phyloP scores from a whole-genome alignment of 2,329 filamentous ascomycete genomes.

The Davidsoniella neocaledoniae region DNA sequence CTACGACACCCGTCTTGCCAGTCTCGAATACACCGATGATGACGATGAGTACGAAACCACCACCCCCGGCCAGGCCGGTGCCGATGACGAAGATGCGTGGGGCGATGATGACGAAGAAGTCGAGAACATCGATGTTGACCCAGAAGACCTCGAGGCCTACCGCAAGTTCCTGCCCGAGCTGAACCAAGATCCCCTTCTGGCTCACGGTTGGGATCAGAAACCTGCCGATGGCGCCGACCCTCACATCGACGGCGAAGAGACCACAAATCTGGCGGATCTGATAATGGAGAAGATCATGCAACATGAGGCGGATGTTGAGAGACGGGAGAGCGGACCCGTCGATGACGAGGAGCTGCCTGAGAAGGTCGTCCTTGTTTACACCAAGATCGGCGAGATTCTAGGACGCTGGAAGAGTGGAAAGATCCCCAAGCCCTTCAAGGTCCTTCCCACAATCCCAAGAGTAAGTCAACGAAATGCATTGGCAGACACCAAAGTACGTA shows the following conservation, averaged over 20 bases:
- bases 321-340: slow-evolving; percentile 30
- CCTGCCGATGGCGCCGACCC: slow-evolving; percentile 25
- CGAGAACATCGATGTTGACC: slow-evolving; percentile 66
- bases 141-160: slow-evolving; percentile 76
- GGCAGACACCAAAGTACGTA: neutral
- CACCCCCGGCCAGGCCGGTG: neutral
- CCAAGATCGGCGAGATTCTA: slow-evolving; percentile 34
- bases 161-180: slow-evolving; percentile 70
- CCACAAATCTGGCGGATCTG: slow-evolving; percentile 75
- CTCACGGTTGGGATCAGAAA: slow-evolving; percentile 41
- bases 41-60: slow-evolving; percentile 23
- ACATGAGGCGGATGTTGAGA: slow-evolving; percentile 55
- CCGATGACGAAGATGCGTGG: slow-evolving; percentile 46
- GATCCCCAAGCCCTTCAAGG: slow-evolving; percentile 93
- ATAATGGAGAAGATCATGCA: slow-evolving; percentile 90
- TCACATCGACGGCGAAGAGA: slow-evolving; percentile 27
- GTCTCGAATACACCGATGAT: slow-evolving; percentile 31
- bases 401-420: slow-evolving; percentile 21
- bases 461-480: slow-evolving; percentile 3
- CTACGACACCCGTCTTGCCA: slow-evolving; percentile 59
- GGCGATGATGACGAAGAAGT: slow-evolving; percentile 60
- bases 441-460: slow-evolving; percentile 68
- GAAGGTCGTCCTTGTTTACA: slow-evolving; percentile 88
- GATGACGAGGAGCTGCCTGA: slow-evolving; percentile 75
- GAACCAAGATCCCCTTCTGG: slow-evolving; percentile 56